Evolutionary conservation across 2,329 filamentous ascomycete species (phyloP), one percentile per base, ranked within the genome.

Genomic region (Fusarium stilboides): DNA sequence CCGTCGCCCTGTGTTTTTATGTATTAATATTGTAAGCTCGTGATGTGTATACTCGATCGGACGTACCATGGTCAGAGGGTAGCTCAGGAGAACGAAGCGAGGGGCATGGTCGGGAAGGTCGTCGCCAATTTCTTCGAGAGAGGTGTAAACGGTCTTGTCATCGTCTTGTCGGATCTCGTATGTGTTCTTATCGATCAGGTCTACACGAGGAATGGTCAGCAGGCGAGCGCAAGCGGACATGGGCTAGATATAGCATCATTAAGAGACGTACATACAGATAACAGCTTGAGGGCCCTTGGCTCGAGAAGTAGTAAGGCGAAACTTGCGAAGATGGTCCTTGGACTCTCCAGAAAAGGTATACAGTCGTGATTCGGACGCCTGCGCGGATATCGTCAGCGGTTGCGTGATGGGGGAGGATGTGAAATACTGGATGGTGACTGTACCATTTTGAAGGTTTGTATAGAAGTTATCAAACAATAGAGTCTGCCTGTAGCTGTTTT

Each of bases 341-440:
- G 94, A 97, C 82, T 96, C 93, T 69, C 90, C 88, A 33, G 94
- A 97, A 88, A 98, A 97, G 62, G 92, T 93, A 84, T 97, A 98
- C 68, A 98, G 87, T 74, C 94, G 88, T 66, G 94, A 90, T 85
- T 98, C 94, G 77, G 94, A 97, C 75, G 79, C 79, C 80, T 81
- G 31, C 36, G 44, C 40, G 49, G 36, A 53, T 44, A 26, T 47
- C 50, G 70, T 74, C 50, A 70, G 70, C 51, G 33, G 56, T 47
- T 50, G 24, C 26, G 26, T 28, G 42, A 15, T 36, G 14, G 31
- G 20, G 28, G 31, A 47, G 39, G 36, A 17, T 19, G 42, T 34
- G 52, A 37, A 31, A 10, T 22, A 10, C n/a, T 31, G 8, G 15
- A 33, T 17, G 5, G 43, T 37, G 9, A 31, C 12, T 46, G 31